Conservation (phyloP, 495 filamentous ascomycete species). For the Penicillium cinerascens region DNA sequence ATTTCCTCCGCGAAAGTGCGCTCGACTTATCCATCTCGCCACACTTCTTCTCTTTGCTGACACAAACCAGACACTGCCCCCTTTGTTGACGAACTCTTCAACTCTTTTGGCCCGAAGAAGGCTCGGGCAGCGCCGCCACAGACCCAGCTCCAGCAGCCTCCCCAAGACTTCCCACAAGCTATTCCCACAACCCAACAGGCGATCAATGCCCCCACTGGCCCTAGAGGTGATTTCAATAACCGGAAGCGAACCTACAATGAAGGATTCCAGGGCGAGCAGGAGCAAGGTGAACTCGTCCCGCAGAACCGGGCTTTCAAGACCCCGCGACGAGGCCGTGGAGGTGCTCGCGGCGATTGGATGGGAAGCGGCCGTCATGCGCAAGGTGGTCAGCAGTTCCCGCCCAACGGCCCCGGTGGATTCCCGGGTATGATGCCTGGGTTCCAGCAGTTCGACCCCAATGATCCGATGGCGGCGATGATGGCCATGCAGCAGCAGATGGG, state of each 20-base stretch:
- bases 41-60: constrained; percentile 9
- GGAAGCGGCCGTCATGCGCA: constrained; percentile 25
- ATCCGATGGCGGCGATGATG: constrained; percentile 67
- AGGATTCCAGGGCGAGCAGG: constrained; percentile 51
- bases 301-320: constrained; percentile 67
- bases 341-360: constrained; percentile 51
- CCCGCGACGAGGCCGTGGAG: constrained; percentile 61
- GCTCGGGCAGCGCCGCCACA: constrained; percentile 40
- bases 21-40: constrained; percentile 33
- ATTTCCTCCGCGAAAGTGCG: constrained; percentile 77
- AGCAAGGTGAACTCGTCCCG: constrained; percentile 33
- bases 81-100: constrained; percentile 87
- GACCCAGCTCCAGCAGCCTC: constrained; percentile 48
- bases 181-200: constrained; percentile 15
- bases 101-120: constrained; percentile 59
- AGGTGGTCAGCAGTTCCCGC: constrained; percentile 23
- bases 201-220: constrained; percentile 36
- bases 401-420: constrained; percentile 35
- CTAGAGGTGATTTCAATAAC: constrained; percentile 28
- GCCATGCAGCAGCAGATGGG: constrained; percentile 63
- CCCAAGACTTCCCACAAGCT: constrained; percentile 33
- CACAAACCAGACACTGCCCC: constrained; percentile 55
- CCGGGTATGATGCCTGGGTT: constrained; percentile 47
- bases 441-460: constrained; percentile 57
- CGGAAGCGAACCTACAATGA: constrained; percentile 61